Evolutionary conservation across 805 yeast genomes (phyloP).

Genomic region (Dipodascus albidus): DNA sequence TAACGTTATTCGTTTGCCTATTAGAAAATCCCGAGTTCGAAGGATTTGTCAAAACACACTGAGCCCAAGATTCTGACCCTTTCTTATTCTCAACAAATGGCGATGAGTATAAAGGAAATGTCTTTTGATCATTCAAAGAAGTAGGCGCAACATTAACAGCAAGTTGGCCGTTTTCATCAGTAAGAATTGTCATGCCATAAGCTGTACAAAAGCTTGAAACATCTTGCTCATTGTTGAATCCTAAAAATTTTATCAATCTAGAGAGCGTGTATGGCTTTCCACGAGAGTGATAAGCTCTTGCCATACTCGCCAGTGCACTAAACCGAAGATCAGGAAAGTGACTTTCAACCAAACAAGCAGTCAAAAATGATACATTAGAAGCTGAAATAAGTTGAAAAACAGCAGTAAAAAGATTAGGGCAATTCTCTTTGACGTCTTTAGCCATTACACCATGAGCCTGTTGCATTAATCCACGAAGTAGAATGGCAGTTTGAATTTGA

Average conservation of each 20-base stretch:
- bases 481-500: slow-evolving; percentile 58
- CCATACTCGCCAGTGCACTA: slow-evolving; percentile 56
- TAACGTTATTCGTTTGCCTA: slow-evolving; percentile 1
- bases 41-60: slow-evolving; percentile 31
- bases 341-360: slow-evolving; percentile 66
- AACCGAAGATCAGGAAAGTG: slow-evolving; percentile 72
- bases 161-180: slow-evolving; percentile 24
- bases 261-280: slow-evolving; percentile 51
- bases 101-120: slow-evolving; percentile 39
- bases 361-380: slow-evolving; percentile 47
- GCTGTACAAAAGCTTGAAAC: slow-evolving; percentile 46
- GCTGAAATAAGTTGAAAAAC: slow-evolving; percentile 38
- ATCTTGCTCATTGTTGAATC: slow-evolving; percentile 53
- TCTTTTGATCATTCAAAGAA: slow-evolving; percentile 31
- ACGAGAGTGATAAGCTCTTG: slow-evolving; percentile 55
- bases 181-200: slow-evolving; percentile 41
- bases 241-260: slow-evolving; percentile 39
- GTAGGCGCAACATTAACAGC: slow-evolving; percentile 31
- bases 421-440: slow-evolving; percentile 40
- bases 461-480: slow-evolving; percentile 52
- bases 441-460: slow-evolving; percentile 29
- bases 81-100: slow-evolving; percentile 30
- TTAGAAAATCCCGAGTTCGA: slow-evolving; percentile 6
- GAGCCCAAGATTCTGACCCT: slow-evolving; percentile 19
- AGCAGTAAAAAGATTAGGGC: slow-evolving; percentile 45